These are phyloP conservation scores for Yarrowia osloensis DNA, from an alignment of 805 yeast species.

Conservation along the genomic window DNA sequence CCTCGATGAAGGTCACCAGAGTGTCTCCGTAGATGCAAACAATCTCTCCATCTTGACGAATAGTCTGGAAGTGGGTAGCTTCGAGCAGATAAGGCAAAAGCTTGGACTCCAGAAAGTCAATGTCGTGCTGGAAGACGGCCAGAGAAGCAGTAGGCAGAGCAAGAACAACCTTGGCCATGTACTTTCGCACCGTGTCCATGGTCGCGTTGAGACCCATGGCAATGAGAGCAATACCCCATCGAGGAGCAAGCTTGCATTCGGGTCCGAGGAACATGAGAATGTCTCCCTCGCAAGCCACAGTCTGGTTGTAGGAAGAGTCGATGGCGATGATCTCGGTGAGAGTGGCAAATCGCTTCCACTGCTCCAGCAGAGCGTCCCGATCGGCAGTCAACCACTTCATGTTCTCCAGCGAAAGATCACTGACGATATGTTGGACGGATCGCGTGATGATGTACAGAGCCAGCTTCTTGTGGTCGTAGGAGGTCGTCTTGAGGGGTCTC, in stretches of 20 bases:
- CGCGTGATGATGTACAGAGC: constrained; percentile 64
- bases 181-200: constrained; percentile 74
- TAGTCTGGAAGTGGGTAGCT: constrained; percentile 59
- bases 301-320: constrained; percentile 84
- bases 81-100: constrained; percentile 63
- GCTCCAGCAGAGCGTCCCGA: constrained; percentile 44
- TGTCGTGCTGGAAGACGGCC: constrained; percentile 49
- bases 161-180: constrained; percentile 58
- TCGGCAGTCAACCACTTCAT: constrained; percentile 50
- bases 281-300: constrained; percentile 72
- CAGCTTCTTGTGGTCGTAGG: constrained; percentile 71
- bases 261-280: constrained; percentile 56
- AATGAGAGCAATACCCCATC: constrained; percentile 74
- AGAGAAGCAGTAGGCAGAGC: constrained; percentile 52
- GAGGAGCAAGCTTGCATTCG: constrained; percentile 55
- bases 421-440: constrained; percentile 50
- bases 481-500: constrained; percentile 53
- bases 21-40: constrained; percentile 61
- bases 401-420: constrained; percentile 43
- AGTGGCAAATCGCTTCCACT: constrained; percentile 75
- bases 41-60: constrained; percentile 39
- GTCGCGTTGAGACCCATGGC: constrained; percentile 75
- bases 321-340: constrained; percentile 78
- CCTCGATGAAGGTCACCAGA: constrained; percentile 50
- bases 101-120: constrained; percentile 46